Conservation (phyloP, 495 filamentous ascomycete species). For the Glutinoglossum americanum region DNA sequence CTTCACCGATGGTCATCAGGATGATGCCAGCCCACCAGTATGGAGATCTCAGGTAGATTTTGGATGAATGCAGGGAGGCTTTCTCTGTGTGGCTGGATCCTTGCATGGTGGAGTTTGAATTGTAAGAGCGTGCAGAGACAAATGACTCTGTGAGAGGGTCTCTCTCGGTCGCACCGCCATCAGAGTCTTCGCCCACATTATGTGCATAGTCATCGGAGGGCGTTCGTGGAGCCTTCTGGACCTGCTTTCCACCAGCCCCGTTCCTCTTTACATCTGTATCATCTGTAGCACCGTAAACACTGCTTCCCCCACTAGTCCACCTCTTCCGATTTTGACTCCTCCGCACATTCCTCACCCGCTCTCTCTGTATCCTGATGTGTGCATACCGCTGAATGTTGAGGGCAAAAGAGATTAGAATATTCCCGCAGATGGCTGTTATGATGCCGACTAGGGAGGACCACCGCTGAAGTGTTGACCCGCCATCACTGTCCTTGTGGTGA, state of each 20-base stretch:
- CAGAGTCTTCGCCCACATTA: conserved; percentile 9
- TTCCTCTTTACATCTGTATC: not conserved
- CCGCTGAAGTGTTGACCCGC: conserved; percentile 26
- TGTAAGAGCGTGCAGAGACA: conserved; percentile 20
- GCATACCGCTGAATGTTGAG: conserved; percentile 95
- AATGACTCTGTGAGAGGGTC: conserved; percentile 27
- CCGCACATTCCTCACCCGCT: conserved; percentile 23
- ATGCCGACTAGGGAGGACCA: conserved; percentile 95
- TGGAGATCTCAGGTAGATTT: conserved; percentile 68
- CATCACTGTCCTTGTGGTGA: conserved; percentile 9
- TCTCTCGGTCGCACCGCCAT: conserved; percentile 18
- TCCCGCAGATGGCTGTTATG: conserved; percentile 71
- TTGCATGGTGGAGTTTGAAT: not conserved
- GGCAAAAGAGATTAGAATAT: conserved; percentile 80
- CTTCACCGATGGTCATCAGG: conserved; percentile 81
- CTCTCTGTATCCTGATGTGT: conserved; percentile 53
- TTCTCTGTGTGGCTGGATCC: not conserved
- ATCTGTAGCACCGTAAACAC: not conserved
- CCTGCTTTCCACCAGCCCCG: not conserved
- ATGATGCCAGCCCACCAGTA: conserved; percentile 92
- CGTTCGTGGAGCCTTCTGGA: not conserved
- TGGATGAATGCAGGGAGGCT: conserved; percentile 12
- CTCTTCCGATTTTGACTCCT: conserved; percentile 10
- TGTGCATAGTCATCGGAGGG: conserved; percentile 11
- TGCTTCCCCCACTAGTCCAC: conserved; percentile 11